These are phyloP conservation scores for Fraxinus excelsior DNA, from an alignment of 257 asterid species.

Conservation along the genomic window DNA sequence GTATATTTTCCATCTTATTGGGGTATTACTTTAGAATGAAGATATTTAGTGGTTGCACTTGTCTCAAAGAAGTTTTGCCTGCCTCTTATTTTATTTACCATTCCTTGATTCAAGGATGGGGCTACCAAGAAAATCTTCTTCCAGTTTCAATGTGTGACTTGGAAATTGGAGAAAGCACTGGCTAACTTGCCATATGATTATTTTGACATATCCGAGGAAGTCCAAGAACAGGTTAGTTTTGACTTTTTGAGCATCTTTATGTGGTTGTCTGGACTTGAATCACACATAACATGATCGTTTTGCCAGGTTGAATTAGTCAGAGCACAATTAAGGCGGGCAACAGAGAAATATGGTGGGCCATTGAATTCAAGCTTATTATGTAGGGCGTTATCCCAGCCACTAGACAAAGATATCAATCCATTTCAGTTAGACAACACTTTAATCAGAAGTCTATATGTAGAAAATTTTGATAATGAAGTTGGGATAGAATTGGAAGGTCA, in stretches of 20 bases:
- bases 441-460: conserved; percentile 49
- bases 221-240: conserved; percentile 77
- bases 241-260: conserved; percentile 18
- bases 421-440: conserved; percentile 45
- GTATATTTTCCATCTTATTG: not conserved
- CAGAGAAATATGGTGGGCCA: conserved; percentile 79
- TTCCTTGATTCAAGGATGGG: conserved; percentile 59
- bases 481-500: conserved; percentile 34
- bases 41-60: not conserved
- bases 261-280: conserved; percentile 2
- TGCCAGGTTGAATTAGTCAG: conserved; percentile 67
- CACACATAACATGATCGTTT: conserved; percentile 28
- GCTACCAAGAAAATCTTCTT: conserved; percentile 57
- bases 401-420: conserved; percentile 66
- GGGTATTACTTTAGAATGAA: not conserved
- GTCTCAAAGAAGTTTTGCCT: not conserved
- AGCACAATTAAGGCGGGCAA: conserved; percentile 84
- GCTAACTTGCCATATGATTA: conserved; percentile 59
- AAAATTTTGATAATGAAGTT: conserved; percentile 60
- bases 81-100: conserved; percentile 30
- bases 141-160: conserved; percentile 87
- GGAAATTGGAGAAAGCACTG: conserved; percentile 82
- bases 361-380: conserved; percentile 55
- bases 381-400: conserved; percentile 66
- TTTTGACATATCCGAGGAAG: conserved; percentile 91